Conservation (phyloP, 371 early-diverging fungal genomes). For the Neoconidiobolus thromboides region DNA sequence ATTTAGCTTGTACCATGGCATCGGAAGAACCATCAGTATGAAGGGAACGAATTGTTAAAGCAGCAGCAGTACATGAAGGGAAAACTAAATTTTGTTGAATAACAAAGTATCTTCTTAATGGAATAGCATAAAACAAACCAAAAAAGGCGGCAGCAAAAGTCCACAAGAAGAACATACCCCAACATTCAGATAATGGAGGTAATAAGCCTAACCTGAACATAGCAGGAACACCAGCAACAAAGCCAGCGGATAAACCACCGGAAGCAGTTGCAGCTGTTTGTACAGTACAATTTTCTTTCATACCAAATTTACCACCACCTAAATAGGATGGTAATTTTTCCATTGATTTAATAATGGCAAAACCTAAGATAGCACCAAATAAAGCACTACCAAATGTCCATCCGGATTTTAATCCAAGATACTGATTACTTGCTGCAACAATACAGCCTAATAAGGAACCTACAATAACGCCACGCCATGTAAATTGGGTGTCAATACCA, state of each 20-base stretch:
- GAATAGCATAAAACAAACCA: constrained; percentile 58
- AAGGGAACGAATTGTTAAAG: constrained; percentile 41
- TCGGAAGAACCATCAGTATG: constrained; percentile 22
- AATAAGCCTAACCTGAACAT: constrained; percentile 43
- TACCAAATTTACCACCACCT: constrained; percentile 39
- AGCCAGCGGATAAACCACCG: constrained; percentile 47
- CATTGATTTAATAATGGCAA: constrained; percentile 44
- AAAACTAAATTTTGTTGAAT: constrained; percentile 50
- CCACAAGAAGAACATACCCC: constrained; percentile 26
- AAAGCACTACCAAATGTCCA: constrained; percentile 50
- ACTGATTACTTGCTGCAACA: constrained; percentile 51
- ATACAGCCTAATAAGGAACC: constrained; percentile 46
- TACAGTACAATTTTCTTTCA: constrained; percentile 48
- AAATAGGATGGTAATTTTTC: constrained; percentile 11
- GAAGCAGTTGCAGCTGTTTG: constrained; percentile 55
- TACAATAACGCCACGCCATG: constrained; percentile 37
- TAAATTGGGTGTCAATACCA: constrained; percentile 15
- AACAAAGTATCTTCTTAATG: constrained; percentile 46
- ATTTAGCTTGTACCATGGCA: constrained; percentile 13
- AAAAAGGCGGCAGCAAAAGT: constrained; percentile 47
- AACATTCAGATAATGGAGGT: constrained; percentile 20
- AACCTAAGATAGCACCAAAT: constrained; percentile 42
- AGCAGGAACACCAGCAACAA: constrained; percentile 51
- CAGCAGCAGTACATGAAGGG: constrained; percentile 52
- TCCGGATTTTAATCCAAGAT: constrained; percentile 48